These are phyloP conservation scores for Oemleria cerasiformis DNA, from an alignment of 306 rosid genomes.

Conservation along the genomic window DNA sequence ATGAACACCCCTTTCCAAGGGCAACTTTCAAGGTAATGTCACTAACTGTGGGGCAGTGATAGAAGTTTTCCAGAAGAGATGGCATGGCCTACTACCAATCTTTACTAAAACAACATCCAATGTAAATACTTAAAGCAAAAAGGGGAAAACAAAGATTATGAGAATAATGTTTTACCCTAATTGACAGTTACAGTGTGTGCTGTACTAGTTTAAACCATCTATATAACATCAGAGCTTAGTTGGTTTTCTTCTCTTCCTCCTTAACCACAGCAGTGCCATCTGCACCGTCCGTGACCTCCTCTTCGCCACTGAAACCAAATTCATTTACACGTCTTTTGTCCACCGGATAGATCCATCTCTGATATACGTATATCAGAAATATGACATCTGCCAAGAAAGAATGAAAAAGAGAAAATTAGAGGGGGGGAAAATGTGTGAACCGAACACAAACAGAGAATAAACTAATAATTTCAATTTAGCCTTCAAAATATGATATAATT, in stretches of 20 bases:
- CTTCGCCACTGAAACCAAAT: constrained; percentile 92
- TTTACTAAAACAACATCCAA: constrained; percentile 25
- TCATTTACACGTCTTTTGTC: constrained; percentile 92
- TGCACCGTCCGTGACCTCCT: constrained; percentile 38
- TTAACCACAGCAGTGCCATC: constrained; percentile 36
- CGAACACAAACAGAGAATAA: background rate
- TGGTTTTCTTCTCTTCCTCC: constrained; percentile 93
- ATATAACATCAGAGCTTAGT: constrained; percentile 44
- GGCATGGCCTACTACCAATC: background rate
- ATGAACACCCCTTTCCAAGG: background rate
- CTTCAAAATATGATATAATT: background rate
- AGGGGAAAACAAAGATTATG: constrained; percentile 20
- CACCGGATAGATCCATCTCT: constrained; percentile 91
- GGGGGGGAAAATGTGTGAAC: background rate
- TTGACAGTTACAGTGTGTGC: constrained; percentile 21
- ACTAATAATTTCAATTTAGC: background rate
- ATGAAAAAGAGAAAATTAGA: constrained; percentile 16
- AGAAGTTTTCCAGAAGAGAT: background rate
- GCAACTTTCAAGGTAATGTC: background rate
- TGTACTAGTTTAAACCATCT: constrained; percentile 22
- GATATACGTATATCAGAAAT: constrained; percentile 77
- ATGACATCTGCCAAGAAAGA: constrained; percentile 74
- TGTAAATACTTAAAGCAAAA: constrained; percentile 25
- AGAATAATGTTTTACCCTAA: constrained; percentile 16
- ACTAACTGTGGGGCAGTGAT: background rate